These are phyloP conservation scores for Jaltomata sinuosa DNA, from an alignment of 257 asterid species.

Conservation along the genomic window DNA sequence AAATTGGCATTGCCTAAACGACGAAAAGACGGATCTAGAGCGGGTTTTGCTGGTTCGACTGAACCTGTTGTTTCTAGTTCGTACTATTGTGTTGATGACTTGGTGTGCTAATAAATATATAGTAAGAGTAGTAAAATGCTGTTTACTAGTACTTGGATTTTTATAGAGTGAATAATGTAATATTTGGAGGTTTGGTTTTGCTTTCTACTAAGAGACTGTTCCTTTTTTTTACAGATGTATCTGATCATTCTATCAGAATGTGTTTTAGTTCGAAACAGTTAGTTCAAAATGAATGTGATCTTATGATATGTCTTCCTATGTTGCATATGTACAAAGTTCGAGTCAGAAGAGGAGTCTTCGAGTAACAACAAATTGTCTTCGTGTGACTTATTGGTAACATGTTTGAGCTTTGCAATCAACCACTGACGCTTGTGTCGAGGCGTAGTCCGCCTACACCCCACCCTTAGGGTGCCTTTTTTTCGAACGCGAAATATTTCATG, in stretches of 20 bases:
- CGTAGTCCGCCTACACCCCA: background rate
- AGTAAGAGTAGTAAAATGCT: background rate
- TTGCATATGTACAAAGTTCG: background rate
- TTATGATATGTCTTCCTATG: background rate
- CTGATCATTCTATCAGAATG: no score
- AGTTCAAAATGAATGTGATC: background rate
- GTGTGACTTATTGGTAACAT: background rate
- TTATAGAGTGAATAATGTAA: background rate
- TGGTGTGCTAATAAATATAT: background rate
- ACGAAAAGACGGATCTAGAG: background rate
- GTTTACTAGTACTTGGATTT: background rate
- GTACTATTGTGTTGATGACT: background rate
- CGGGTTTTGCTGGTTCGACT: background rate
- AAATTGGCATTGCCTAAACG: background rate
- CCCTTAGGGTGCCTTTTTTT: no score
- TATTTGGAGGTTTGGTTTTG: background rate
- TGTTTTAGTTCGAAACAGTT: no score
- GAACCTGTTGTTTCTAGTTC: background rate
- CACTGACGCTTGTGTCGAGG: background rate
- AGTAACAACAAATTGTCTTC: background rate
- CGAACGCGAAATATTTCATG: no score
- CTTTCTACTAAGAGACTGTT: background rate
- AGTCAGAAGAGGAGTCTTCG: background rate
- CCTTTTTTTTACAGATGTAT: no score
- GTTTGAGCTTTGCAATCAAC: background rate